Evolutionary conservation across 2,329 filamentous ascomycete genomes (phyloP).

Genomic region (Fusarium scirpi): DNA sequence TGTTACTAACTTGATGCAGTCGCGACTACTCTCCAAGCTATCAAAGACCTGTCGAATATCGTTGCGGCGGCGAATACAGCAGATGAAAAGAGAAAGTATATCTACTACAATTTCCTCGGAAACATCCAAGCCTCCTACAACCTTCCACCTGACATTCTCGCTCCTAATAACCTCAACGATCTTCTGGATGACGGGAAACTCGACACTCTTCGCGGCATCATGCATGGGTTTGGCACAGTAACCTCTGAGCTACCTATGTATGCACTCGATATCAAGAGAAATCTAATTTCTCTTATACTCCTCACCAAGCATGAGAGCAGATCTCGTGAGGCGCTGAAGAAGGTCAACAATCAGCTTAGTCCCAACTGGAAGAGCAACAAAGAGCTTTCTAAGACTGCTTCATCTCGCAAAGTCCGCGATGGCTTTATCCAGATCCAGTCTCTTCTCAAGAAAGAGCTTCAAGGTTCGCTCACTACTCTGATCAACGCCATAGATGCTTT

Average conservation of each 20-base stretch:
- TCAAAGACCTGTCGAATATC: conserved; percentile 25
- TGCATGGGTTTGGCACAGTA: conserved; percentile 22
- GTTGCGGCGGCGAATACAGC: not conserved
- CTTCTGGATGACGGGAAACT: not conserved
- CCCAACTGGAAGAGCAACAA: conserved; percentile 33
- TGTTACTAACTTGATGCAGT: not conserved
- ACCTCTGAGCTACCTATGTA: conserved; percentile 16
- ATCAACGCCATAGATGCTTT: conserved; percentile 18
- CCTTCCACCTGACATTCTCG: not conserved
- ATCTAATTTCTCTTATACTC: conserved; percentile 6
- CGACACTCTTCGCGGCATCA: conserved; percentile 14
- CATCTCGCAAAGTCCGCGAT: conserved; percentile 27
- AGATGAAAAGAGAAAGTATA: conserved; percentile 14
- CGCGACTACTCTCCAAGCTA: conserved; percentile 1
- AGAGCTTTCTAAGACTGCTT: conserved; percentile 25
- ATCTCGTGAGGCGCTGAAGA: not conserved
- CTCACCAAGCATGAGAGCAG: conserved; percentile 23
- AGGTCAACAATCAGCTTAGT: conserved; percentile 21
- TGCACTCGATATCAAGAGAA: conserved; percentile 22
- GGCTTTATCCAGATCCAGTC: conserved; percentile 24
- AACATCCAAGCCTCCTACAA: conserved; percentile 14
- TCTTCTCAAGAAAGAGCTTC: conserved; percentile 10
- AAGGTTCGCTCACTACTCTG: not conserved
- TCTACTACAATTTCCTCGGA: conserved; percentile 14
- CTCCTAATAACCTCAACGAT: conserved; percentile 1